Base-by-base conservation (phyloP, 139 green algal species). In the Micromonas commoda region DNA sequence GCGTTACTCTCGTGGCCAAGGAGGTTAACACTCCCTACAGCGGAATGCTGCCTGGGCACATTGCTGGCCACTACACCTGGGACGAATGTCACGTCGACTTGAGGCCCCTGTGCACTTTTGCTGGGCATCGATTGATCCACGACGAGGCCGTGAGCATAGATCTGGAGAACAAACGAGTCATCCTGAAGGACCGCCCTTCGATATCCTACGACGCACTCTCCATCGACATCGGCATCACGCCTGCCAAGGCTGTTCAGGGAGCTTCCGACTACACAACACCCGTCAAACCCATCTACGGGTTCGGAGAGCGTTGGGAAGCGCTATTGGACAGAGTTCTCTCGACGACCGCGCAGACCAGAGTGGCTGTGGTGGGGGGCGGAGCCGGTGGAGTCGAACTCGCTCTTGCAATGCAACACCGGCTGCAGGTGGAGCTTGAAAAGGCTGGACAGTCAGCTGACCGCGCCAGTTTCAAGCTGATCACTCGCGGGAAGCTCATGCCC, bases 51-150 rank as follows among this genome's bases (percentile, higher is more conserved):
- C 94, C 94, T 3, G 94, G 94, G 13, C 96, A 89, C 79, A 87
- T 98, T 3, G 87, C 91, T 4, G 93, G 93, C 6, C 92, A 91
- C 64, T 98, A 98, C 83, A 85, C 68, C 2, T 91, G 89, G 64
- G 88, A 96, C 45, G 92, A 98, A 0, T 96, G 91, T 82, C 94
- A 98, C 87, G 91, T 98, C 0, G 94, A 98, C 83, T 82, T 98
- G 51, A 38, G 71, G 0, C 76, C 77, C 2, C 83, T 98, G 31
- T 86, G 90, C 0, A 76, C 37, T 21, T 93, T 93, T 80, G 87
- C 91, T 0, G 76, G 81, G 23, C 90, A 89, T 1, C 81, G 89
- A 4, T 73, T 98, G 2, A 83, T 98, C 0, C 87, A 93, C 39
- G 88, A 83, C 9, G 84, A 91, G 51, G 92, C 65, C 31, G 81